Evolutionary conservation across 1,284 basidiomycete genomes (phyloP).

Genomic region (Butyriboletus appendiculatus): DNA sequence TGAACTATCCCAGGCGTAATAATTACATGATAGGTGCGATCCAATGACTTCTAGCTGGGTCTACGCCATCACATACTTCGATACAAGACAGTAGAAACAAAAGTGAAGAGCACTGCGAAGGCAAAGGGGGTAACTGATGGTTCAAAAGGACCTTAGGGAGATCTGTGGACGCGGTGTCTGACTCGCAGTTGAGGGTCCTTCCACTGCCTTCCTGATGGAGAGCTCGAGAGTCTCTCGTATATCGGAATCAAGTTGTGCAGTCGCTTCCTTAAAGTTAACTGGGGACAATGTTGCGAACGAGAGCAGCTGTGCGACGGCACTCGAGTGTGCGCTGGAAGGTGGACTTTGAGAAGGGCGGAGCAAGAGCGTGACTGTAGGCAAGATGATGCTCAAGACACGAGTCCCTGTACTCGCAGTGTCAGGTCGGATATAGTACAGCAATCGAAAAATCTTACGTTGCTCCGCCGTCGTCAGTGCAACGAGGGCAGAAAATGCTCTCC

Average conservation of each 20-base stretch:
- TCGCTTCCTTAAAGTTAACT: slow-evolving; percentile 85
- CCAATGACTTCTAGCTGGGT: not conserved
- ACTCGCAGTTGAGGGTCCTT: slow-evolving; percentile 39
- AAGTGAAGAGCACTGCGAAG: not conserved
- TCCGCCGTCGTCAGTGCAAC: slow-evolving; percentile 60
- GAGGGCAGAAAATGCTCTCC: slow-evolving; percentile 78
- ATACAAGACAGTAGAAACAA: slow-evolving; percentile 6
- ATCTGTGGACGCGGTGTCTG: slow-evolving; percentile 71
- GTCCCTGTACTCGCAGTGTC: slow-evolving; percentile 47
- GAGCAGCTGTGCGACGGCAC: slow-evolving; percentile 76
- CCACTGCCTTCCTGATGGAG: slow-evolving; percentile 77
- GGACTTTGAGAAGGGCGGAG: slow-evolving; percentile 57
- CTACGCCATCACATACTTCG: not conserved
- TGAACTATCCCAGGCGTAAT: not conserved
- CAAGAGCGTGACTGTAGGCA: slow-evolving; percentile 79
- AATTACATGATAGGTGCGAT: not conserved
- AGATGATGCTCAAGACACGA: slow-evolving; percentile 70
- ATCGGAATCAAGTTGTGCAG: slow-evolving; percentile 63
- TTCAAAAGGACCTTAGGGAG: slow-evolving; percentile 71
- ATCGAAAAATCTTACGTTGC: slow-evolving; percentile 52
- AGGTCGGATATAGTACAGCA: slow-evolving; percentile 4
- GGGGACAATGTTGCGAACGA: slow-evolving; percentile 77
- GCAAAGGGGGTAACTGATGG: not conserved
- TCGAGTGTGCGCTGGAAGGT: slow-evolving; percentile 53
- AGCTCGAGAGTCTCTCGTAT: slow-evolving; percentile 72